Percentiles rank a stretch among this genome's conserved stretches.
Conservation (phyloP, 768 basidiomycete species). For the Podaxis sp. region DNA sequence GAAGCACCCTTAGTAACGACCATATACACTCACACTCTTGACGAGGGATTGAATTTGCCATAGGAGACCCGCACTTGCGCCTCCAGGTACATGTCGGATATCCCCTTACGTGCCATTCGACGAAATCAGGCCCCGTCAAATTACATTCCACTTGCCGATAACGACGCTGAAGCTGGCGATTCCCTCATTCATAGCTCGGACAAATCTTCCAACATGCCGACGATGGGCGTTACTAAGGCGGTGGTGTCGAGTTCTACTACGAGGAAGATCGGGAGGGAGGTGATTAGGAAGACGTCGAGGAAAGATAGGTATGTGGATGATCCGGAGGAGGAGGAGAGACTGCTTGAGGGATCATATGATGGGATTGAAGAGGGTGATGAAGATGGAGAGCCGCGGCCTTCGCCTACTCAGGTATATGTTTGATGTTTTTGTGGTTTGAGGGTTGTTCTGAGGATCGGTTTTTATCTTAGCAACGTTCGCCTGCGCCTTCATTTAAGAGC, state of each 20-base stretch:
- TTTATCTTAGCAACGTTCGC: conserved; percentile 16
- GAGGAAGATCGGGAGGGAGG: conserved; percentile 22
- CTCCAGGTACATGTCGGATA: conserved; percentile 55
- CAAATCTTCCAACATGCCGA: conserved; percentile 15
- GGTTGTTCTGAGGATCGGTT: not conserved
- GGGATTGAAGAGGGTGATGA: conserved; percentile 30
- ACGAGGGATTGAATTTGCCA: not conserved
- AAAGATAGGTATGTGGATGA: conserved; percentile 59
- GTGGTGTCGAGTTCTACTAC: conserved; percentile 18
- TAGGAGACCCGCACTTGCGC: not conserved
- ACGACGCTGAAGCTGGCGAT: conserved; percentile 7
- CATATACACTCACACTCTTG: not conserved
- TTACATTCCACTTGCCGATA: conserved; percentile 39
- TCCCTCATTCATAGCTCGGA: conserved; percentile 14
- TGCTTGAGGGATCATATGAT: conserved; percentile 39
- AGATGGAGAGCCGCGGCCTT: conserved; percentile 9
- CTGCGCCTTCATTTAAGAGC: conserved; percentile 21
- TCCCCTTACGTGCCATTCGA: conserved; percentile 62
- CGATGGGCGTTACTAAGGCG: conserved; percentile 20
- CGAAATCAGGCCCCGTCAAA: conserved; percentile 43
- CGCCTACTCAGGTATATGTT: conserved; percentile 16
- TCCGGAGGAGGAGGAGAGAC: conserved; percentile 55
- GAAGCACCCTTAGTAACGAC: not conserved
- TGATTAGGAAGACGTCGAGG: conserved; percentile 36
- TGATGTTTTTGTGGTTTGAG: not conserved